A percentile compares a stretch with the other conserved stretches of the same genome.
These are phyloP conservation scores for Coriolopsis trogii DNA, from an alignment of 1,284 basidiomycete genomes.

Conservation along the genomic window DNA sequence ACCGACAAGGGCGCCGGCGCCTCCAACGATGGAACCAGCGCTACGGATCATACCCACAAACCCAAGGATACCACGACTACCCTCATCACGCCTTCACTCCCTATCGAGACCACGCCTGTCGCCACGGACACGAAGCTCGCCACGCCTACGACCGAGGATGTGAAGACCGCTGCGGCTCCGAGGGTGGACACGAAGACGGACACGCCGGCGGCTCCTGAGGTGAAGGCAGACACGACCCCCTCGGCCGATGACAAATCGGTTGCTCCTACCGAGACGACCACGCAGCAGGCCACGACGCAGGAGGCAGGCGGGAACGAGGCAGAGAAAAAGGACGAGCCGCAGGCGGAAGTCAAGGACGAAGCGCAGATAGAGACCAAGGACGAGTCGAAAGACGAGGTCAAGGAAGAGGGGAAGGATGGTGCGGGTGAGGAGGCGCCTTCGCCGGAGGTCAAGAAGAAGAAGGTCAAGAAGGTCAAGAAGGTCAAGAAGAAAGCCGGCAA, in stretches of 20 bases:
- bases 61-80: conserved; percentile 1
- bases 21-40: conserved; percentile 3
- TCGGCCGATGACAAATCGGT: background rate
- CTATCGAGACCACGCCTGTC: background rate
- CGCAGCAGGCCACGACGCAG: conserved; percentile 3
- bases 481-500: background rate
- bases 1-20: conserved; percentile 3
- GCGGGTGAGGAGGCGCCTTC: background rate
- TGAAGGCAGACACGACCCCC: background rate
- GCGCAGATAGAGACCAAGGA: background rate
- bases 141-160: background rate
- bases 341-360: conserved; percentile 1
- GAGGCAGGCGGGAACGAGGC: conserved; percentile 2
- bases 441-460: background rate
- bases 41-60: background rate
- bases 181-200: background rate
- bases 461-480: background rate
- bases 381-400: background rate
- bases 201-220: background rate
- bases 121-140: background rate
- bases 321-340: background rate
- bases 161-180: background rate
- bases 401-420: background rate
- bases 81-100: background rate
- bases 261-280: background rate